Conservation (phyloP, 495 filamentous ascomycete species). For the Neurospora sp. region DNA sequence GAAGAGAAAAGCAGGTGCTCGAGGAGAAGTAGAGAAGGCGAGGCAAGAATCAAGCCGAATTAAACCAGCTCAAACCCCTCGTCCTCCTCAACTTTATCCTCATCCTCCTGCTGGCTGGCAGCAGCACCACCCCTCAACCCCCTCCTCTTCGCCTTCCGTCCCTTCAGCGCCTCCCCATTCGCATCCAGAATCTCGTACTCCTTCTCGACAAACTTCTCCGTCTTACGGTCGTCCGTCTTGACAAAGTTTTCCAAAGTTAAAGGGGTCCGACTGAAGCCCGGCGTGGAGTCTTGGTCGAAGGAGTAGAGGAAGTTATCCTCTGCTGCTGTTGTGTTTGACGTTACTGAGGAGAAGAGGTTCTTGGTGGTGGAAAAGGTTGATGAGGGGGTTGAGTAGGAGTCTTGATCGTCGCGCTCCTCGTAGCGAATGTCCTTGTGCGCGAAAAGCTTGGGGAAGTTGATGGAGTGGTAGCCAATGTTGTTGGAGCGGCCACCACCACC, state of each 20-base stretch:
- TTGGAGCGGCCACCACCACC: conserved; percentile 8
- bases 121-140: conserved; percentile 2
- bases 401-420: conserved; percentile 2
- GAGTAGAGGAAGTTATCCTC: conserved; percentile 33
- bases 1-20: background rate
- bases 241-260: conserved; percentile 35
- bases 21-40: background rate
- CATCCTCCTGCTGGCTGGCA: background rate
- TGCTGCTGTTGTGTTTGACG: conserved; percentile 5
- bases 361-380: too few species aligned
- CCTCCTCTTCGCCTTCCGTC: conserved; percentile 26
- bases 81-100: conserved; percentile 22
- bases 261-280: conserved; percentile 15
- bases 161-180: conserved; percentile 34
- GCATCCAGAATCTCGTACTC: conserved; percentile 39
- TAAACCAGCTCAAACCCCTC: conserved; percentile 39
- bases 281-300: conserved; percentile 33
- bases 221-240: conserved; percentile 29
- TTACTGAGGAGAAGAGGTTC: conserved; percentile 15
- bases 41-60: background rate
- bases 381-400: too few species aligned
- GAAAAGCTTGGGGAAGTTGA: conserved; percentile 26
- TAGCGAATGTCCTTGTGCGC: conserved; percentile 25
- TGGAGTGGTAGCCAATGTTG: conserved; percentile 19
- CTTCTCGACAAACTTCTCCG: conserved; percentile 36